These are phyloP conservation scores for Fusarium sp. DNA, from an alignment of 2,329 filamentous ascomycete genomes.

Conservation along the genomic window DNA sequence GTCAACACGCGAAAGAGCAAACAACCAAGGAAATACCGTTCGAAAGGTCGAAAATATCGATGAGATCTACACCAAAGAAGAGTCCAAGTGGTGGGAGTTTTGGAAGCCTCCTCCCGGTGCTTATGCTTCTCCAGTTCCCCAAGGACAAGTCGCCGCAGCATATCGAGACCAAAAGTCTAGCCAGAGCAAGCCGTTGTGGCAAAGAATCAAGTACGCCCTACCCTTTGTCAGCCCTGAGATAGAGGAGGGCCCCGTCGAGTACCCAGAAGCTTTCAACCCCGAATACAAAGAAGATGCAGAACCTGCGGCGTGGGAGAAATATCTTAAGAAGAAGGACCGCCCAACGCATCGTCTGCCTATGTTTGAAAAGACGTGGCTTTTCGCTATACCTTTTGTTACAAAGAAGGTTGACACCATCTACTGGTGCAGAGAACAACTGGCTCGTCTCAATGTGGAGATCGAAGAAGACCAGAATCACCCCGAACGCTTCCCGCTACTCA, in stretches of 20 bases:
- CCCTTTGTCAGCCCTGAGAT: conserved; percentile 62
- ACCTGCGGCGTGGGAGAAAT: conserved; percentile 82
- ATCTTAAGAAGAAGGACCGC: conserved; percentile 83
- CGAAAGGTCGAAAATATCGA: conserved; percentile 64
- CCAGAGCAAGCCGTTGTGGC: conserved; percentile 62
- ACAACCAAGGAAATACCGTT: conserved; percentile 46
- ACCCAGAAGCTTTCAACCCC: conserved; percentile 73
- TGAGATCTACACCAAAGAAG: conserved; percentile 62
- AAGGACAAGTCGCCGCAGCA: conserved; percentile 62
- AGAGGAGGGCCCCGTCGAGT: conserved; percentile 63
- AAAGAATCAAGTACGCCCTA: conserved; percentile 63
- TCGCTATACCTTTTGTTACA: conserved; percentile 81
- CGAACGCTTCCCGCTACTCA: conserved; percentile 91
- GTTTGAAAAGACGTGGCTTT: conserved; percentile 77
- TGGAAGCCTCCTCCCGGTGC: conserved; percentile 74
- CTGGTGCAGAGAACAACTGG: conserved; percentile 87
- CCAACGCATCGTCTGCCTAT: conserved; percentile 84
- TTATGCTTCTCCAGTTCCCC: conserved; percentile 72
- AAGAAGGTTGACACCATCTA: conserved; percentile 97
- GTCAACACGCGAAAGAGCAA: too few species aligned
- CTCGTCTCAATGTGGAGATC: conserved; percentile 90
- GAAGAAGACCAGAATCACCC: conserved; percentile 88
- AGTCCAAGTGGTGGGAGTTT: conserved; percentile 71
- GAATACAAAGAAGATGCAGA: conserved; percentile 70
- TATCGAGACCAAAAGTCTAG: conserved; percentile 52